Evolutionary conservation across 1,139 yeast species (phyloP), one percentile per base, ranked within the genome.

Genomic region (Petasospora rhodanensis): DNA sequence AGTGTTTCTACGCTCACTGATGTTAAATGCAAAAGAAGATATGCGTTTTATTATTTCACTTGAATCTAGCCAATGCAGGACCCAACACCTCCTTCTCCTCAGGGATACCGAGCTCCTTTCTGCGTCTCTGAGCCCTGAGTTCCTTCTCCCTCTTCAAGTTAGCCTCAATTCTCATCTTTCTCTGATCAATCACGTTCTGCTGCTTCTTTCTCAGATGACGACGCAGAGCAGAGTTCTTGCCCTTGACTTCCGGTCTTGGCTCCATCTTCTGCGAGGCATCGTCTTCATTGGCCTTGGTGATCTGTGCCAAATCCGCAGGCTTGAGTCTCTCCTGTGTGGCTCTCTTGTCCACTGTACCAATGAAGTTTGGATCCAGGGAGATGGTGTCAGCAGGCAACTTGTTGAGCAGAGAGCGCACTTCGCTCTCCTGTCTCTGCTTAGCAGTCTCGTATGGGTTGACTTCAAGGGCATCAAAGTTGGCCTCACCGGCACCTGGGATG

Each of bases 401-500:
- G 62, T 91, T 85, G 58, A 93, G 63, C 56, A 93, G 70, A 2
- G 81, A 64, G 55, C 93, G 76, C 28, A 93, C 95, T 66, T 93
- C 98, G 37, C 75, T 73, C 64, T 91, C 94, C 60, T 91, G 95
- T 67, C 98, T 80, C 61, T 89, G 96, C 57, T 85, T 82, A 30
- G 87, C 79, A 15, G 93, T 75, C 61, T 86, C 95, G 63, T 72
- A 93, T 42, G 98, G 98, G 60, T 93, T 93, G 51, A 80, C 62
- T 61, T 93, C 98, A 54, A 87, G 64, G 3, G 98, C 89, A 66
- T 93, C 99, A 56, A 75, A 89, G 62, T 93, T 93, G 41, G 98
- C 96, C 63, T 93, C 98, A 66, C 98, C 99, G 31, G 97, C 68
- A 24, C 99, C 99, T 23, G 99, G 98, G 37, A 91, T 73, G 46